phyloP scores from a whole-genome alignment of 2,329 filamentous ascomycete species.

The Xylariaceae sp. region DNA sequence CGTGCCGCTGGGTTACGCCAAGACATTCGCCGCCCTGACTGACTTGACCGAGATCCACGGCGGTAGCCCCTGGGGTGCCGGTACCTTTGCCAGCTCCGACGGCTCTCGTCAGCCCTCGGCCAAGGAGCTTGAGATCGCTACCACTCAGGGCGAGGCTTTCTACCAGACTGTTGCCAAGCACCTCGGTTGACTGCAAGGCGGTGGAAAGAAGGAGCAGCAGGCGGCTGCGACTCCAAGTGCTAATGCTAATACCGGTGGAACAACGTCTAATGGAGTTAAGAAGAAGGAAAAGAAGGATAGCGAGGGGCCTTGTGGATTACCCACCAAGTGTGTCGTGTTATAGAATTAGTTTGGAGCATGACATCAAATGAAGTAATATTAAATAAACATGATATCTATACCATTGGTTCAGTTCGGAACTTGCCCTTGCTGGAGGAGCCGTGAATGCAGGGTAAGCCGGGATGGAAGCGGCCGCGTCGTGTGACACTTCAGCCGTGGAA shows the following conservation, averaged over 20 bases:
- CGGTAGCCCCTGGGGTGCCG: constrained; percentile 88
- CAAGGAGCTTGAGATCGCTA: constrained; percentile 75
- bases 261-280: too few species aligned
- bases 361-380: neutral
- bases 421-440: too few species aligned
- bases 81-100: constrained; percentile 76
- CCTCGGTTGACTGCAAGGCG: constrained; percentile 74
- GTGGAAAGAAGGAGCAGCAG: constrained; percentile 28
- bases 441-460: too few species aligned
- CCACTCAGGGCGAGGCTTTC: constrained; percentile 80
- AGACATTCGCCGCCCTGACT: constrained; percentile 64
- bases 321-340: constrained; percentile 67
- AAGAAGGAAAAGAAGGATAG: constrained; percentile 49
- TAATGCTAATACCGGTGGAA: constrained; percentile 23
- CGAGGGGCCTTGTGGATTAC: constrained; percentile 73
- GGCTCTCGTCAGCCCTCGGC: constrained; percentile 76
- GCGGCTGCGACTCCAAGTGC: constrained; percentile 15
- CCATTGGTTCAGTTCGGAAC: too few species aligned
- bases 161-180: constrained; percentile 70
- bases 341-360: neutral
- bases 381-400: too few species aligned
- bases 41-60: constrained; percentile 79
- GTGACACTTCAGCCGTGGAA: too few species aligned
- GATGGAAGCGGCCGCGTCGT: too few species aligned
- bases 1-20: constrained; percentile 91